A percentile compares a stretch with the other conserved stretches of the same genome.
Conservation (phyloP, 1,284 basidiomycete genomes). For the Ceratobasidium sp. region DNA sequence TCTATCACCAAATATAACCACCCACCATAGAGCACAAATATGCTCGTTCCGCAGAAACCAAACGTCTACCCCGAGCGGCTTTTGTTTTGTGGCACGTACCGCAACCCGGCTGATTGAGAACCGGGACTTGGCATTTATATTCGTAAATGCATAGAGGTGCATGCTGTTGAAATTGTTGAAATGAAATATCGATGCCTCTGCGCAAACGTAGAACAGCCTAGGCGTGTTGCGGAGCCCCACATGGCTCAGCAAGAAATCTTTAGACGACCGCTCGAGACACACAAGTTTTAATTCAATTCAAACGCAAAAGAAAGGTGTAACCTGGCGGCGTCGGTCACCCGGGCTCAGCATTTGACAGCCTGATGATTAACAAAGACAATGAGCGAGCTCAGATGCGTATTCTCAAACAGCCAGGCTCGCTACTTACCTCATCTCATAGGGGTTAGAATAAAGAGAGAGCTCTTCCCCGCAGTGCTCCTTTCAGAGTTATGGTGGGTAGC, state of each 20-base stretch:
- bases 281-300: slow-evolving; percentile 9
- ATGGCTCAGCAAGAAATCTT: not conserved
- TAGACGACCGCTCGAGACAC: not conserved
- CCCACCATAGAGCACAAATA: too few relatives aligned
- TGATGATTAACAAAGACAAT: slow-evolving; percentile 1
- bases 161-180: not conserved
- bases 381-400: not conserved
- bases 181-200: slow-evolving; percentile 34
- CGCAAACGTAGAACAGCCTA: slow-evolving; percentile 19
- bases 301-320: slow-evolving; percentile 2
- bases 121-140: not conserved
- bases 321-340: not conserved
- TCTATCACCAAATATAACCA: too few relatives aligned
- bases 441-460: not conserved
- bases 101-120: too few relatives aligned
- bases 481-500: slow-evolving; percentile 1
- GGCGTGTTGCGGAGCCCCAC: slow-evolving; percentile 38
- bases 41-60: too few relatives aligned
- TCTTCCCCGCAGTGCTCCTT: not conserved
- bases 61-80: too few relatives aligned
- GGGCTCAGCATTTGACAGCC: not conserved
- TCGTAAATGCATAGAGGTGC: slow-evolving; percentile 2
- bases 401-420: slow-evolving; percentile 3
- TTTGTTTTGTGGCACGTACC: too few relatives aligned
- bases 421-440: slow-evolving; percentile 24